phyloP scores from a whole-genome alignment of 768 basidiomycete species.

The Podaxis sp. region DNA sequence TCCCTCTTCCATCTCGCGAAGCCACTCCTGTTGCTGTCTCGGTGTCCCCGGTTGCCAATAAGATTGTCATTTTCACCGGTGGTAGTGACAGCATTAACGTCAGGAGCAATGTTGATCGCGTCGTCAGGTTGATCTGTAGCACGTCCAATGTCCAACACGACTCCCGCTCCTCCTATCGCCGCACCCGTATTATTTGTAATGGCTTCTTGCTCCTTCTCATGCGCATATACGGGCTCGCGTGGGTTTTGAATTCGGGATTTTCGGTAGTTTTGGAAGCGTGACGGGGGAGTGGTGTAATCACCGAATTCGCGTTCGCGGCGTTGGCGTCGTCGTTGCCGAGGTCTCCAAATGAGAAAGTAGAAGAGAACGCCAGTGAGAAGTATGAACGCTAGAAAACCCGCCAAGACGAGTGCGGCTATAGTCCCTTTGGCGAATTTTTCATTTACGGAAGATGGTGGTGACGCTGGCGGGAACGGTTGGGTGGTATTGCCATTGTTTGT shows the following conservation, averaged over 20 bases:
- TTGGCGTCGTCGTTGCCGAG: slow-evolving; percentile 36
- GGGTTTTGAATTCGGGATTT: slow-evolving; percentile 11
- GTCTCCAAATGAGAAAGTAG: slow-evolving; percentile 48
- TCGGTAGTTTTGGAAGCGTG: not conserved
- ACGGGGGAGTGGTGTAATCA: not conserved
- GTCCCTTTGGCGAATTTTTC: slow-evolving; percentile 46
- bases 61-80: not conserved
- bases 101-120: slow-evolving; percentile 2
- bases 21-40: slow-evolving; percentile 34
- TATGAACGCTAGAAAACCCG: slow-evolving; percentile 51
- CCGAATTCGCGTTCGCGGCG: slow-evolving; percentile 14
- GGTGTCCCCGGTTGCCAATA: slow-evolving; percentile 15
- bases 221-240: not conserved
- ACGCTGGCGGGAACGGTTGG: slow-evolving; percentile 24
- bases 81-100: not conserved
- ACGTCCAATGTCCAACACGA: slow-evolving; percentile 1
- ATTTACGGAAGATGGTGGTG: slow-evolving; percentile 14
- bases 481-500: not conserved
- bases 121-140: not conserved
- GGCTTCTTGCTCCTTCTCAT: slow-evolving; percentile 4
- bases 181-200: not conserved
- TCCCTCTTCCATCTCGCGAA: slow-evolving; percentile 47
- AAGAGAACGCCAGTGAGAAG: slow-evolving; percentile 40
- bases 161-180: not conserved
- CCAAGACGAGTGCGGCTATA: slow-evolving; percentile 65